Base-by-base conservation (phyloP, 257 asterid species). In the Fraxinus cuspidata region DNA sequence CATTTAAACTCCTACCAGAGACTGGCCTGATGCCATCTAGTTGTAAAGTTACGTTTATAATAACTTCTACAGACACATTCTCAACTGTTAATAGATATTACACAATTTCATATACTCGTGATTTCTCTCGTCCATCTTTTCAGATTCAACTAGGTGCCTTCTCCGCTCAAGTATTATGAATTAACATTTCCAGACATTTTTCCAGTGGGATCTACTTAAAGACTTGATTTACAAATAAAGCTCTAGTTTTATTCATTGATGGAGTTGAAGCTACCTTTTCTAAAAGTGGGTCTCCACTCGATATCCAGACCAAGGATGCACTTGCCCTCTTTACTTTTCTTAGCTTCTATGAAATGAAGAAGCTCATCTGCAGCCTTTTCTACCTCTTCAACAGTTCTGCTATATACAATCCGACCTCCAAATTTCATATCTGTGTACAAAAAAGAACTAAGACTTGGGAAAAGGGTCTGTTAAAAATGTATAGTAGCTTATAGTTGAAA, bases 221-320 rank as follows among this genome's bases (percentile, higher is more conserved):
- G 65, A 56, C 13, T 56, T 56, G 65, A 29, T 11, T 63, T 25
- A 63, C 31, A 63, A 10, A 60, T 25, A 21, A 63, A 63, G 34
- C 34, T 53, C 25, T 23, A 63, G 16, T 63, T 38, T 70, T 25
- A 66, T 29, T 34, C n/a, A 65, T 67, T 38, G 47, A 32, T 63
- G 15, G 23, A 65, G 71, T 13, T 49, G 67, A 56, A 75, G 44
- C 38, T 60, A 94, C 99, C 99, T 87, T 84, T 88, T 82, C 75
- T 88, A 79, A 94, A 91, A 71, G 88, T 78, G 83, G 99, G 98
- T 82, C 82, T 91, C 99, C 99, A 94, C 86, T 94, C 99, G 42
- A 94, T 87, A 79, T 94, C 99, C 84, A 92, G 90, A 80, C 99
- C 99, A 77, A 94, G 96, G 73, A 89, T 81, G 82, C 90, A 90